A percentile compares a stretch with the other conserved stretches of the same genome.
Conservation (phyloP, 305 asterid species). For the Striga hermonthica region DNA sequence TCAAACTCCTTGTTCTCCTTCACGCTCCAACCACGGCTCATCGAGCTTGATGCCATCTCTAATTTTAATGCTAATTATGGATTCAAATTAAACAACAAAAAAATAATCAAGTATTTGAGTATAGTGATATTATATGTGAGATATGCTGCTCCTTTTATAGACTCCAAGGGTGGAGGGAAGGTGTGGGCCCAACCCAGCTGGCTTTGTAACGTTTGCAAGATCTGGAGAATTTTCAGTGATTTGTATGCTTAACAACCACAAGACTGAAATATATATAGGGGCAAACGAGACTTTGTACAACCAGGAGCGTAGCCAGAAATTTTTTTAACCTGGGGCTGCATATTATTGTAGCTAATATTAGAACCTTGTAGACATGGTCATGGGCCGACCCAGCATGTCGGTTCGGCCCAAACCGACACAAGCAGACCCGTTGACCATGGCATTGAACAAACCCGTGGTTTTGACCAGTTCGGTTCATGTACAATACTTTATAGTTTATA, state of each 20-base stretch:
- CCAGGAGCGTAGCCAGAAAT: too few relatives aligned
- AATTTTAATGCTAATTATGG: neutral
- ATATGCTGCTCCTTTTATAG: constrained; percentile 38
- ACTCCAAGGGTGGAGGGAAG: constrained; percentile 32
- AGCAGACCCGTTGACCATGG: too few relatives aligned
- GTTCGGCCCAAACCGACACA: too few relatives aligned
- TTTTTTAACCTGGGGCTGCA: too few relatives aligned
- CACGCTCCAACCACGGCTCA: constrained; percentile 50
- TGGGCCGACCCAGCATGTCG: too few relatives aligned
- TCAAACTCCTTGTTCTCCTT: constrained; percentile 75
- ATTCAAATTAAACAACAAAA: too few relatives aligned
- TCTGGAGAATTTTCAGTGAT: neutral
- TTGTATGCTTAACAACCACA: constrained; percentile 1
- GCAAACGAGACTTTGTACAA: too few relatives aligned
- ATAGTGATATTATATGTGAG: neutral
- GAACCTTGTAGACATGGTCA: too few relatives aligned
- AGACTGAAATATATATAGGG: neutral
- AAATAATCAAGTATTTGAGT: neutral
- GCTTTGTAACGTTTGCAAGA: neutral
- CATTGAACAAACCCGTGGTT: too few relatives aligned
- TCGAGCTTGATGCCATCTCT: constrained; percentile 47
- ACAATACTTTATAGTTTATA: too few relatives aligned
- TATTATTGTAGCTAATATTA: too few relatives aligned
- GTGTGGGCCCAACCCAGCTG: constrained; percentile 24
- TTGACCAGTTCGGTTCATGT: too few relatives aligned